Conservation (phyloP, 2,329 filamentous ascomycete genomes). For the Aaosphaeria pasadenensis region DNA sequence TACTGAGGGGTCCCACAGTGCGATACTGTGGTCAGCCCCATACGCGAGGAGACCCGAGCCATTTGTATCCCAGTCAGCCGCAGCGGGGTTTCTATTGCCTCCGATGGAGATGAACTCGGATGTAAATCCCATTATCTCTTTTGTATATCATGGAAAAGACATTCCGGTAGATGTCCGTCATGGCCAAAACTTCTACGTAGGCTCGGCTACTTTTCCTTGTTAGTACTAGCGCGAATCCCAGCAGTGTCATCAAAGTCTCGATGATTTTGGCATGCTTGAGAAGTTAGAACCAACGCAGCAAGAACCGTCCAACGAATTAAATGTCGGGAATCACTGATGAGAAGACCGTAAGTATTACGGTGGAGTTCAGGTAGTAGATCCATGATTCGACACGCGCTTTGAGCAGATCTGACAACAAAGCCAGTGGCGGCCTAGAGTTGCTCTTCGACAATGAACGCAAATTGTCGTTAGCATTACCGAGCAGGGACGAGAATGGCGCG, state of each 20-base stretch:
- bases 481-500: constrained; percentile 56
- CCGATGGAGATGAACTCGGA: constrained; percentile 67
- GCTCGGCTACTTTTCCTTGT: constrained; percentile 20
- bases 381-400: no score
- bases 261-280: no score
- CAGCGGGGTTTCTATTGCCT: constrained; percentile 84
- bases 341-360: constrained; percentile 55
- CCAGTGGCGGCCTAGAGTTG: constrained; percentile 84
- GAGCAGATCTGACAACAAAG: constrained; percentile 1
- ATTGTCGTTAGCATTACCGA: constrained; percentile 68
- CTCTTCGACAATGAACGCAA: constrained; percentile 82
- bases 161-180: background rate
- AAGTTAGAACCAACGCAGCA: no score
- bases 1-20: constrained; percentile 80
- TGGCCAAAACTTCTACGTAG: constrained; percentile 19
- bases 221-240: constrained; percentile 9
- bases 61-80: constrained; percentile 79
- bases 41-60: constrained; percentile 72
- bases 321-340: constrained; percentile 20
- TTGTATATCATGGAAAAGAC: background rate
- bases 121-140: constrained; percentile 25
- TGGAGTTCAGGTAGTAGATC: constrained; percentile 67
- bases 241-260: no score
- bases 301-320: no score
- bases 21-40: constrained; percentile 84